phyloP scores from a whole-genome alignment of 2,329 filamentous ascomycete species.

The Hymenoscyphus fructigenus region DNA sequence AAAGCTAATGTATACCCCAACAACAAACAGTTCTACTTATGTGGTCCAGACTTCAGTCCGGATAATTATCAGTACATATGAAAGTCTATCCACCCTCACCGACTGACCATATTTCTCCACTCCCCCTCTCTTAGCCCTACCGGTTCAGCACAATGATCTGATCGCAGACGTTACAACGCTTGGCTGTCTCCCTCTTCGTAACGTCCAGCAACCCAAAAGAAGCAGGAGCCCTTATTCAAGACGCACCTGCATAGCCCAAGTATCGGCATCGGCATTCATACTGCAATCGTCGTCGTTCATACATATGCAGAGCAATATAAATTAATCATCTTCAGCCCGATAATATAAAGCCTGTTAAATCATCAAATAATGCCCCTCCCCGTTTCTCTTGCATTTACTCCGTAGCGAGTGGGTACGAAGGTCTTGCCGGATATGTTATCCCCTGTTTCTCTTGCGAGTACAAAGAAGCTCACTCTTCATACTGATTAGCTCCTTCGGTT shows the following conservation, averaged over 20 bases:
- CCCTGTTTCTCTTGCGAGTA: neutral
- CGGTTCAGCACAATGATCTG: neutral
- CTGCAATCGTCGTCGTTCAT: neutral
- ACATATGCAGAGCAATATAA: constrained; percentile 5
- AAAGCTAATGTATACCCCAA: neutral
- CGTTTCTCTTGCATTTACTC: neutral
- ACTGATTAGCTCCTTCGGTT: neutral
- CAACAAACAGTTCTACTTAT: neutral
- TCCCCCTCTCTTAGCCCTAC: neutral
- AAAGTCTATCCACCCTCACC: neutral
- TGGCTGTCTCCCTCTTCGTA: neutral
- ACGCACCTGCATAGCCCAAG: neutral
- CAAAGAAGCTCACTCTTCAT: no score
- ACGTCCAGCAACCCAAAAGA: neutral
- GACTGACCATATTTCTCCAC: neutral
- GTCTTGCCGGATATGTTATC: no score
- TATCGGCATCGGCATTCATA: neutral
- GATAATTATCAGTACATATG: neutral
- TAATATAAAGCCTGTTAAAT: neutral
- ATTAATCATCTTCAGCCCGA: neutral
- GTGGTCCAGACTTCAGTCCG: neutral
- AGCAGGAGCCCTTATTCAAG: neutral
- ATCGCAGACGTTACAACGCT: neutral
- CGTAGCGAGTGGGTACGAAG: neutral
- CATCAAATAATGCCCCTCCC: neutral